These are phyloP conservation scores for Acanthamoeba lenticulata DNA, from an alignment of 208 protist species.

Conservation along the genomic window DNA sequence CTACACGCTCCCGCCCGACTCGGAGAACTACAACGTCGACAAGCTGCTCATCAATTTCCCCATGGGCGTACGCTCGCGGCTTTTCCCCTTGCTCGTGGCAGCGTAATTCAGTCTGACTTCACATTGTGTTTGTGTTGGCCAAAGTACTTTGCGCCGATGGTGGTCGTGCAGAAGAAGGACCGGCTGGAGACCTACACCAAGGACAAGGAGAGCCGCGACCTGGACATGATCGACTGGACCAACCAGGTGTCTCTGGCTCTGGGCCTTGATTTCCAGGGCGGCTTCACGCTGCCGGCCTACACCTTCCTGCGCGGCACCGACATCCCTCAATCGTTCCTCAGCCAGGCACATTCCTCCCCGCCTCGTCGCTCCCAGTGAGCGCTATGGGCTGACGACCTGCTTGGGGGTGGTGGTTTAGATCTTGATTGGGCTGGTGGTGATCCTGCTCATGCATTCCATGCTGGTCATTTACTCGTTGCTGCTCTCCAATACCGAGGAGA, in stretches of 20 bases:
- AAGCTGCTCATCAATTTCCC: constrained; percentile 46
- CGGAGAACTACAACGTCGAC: constrained; percentile 22
- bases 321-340: constrained; percentile 18
- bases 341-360: neutral
- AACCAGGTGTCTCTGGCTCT: constrained; percentile 50
- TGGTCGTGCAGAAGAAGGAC: constrained; percentile 37
- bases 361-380: neutral
- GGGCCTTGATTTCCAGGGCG: constrained; percentile 3
- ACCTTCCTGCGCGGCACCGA: constrained; percentile 23
- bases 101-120: neutral
- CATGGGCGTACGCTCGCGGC: neutral
- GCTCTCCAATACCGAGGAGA: constrained; percentile 93
- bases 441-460: constrained; percentile 90
- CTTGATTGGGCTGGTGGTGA: constrained; percentile 89
- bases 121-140: neutral
- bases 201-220: constrained; percentile 36
- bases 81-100: neutral
- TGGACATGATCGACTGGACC: constrained; percentile 46
- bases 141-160: constrained; percentile 49
- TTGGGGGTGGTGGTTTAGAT: constrained; percentile 76
- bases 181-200: constrained; percentile 55
- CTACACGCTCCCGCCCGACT: neutral
- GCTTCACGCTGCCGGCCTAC: constrained; percentile 43
- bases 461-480: constrained; percentile 94
- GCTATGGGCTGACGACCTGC: neutral